phyloP scores from a whole-genome alignment of 1,284 basidiomycete genomes.

The Trichosporon sp. region DNA sequence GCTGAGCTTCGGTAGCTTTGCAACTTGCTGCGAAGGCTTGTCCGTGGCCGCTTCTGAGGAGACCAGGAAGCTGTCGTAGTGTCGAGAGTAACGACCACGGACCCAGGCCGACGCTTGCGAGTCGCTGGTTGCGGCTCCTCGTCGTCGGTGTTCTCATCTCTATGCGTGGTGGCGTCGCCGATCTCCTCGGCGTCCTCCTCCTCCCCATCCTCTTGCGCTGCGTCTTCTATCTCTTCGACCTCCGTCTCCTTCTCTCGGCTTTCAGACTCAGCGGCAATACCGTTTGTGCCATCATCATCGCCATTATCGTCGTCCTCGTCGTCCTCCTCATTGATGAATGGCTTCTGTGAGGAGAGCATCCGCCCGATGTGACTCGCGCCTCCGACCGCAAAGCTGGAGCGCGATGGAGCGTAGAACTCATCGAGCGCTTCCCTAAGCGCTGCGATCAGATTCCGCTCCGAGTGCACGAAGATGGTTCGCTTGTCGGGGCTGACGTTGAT shows the following conservation, averaged over 20 bases:
- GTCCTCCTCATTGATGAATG: conserved; percentile 12
- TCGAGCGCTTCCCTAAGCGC: conserved; percentile 70
- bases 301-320: conserved; percentile 10
- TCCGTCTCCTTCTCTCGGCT: neutral
- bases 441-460: conserved; percentile 73
- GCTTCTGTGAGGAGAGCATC: neutral
- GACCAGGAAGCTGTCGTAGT: conserved; percentile 27
- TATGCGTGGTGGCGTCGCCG: neutral
- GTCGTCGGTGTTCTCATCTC: neutral
- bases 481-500: conserved; percentile 98
- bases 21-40: neutral
- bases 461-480: conserved; percentile 85
- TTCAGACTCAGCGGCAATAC: neutral
- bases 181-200: neutral
- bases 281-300: neutral
- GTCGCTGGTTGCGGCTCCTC: neutral
- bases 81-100: conserved; percentile 19
- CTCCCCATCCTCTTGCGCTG: neutral
- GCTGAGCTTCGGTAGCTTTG: neutral
- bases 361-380: conserved; percentile 37
- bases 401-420: conserved; percentile 57
- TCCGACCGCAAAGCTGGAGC: conserved; percentile 64
- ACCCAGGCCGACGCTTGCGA: neutral
- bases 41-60: conserved; percentile 14
- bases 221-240: neutral